phyloP scores from a whole-genome alignment of 768 basidiomycete genomes.

The Pleurotus sapidus region DNA sequence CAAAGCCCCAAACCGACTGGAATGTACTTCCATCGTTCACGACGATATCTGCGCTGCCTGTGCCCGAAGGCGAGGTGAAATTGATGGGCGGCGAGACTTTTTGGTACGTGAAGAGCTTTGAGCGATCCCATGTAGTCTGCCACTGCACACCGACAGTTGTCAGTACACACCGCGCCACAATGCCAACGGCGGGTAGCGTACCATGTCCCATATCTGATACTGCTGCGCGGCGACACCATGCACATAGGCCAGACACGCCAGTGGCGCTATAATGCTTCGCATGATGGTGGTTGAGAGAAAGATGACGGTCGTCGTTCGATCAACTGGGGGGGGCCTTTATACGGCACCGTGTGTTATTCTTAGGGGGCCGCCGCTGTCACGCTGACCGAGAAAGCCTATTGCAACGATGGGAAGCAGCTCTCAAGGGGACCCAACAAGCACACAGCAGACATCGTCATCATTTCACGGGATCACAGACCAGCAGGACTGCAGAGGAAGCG shows the following conservation, averaged over 20 bases:
- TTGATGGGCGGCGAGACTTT: conserved; percentile 45
- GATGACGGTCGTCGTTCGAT: no score
- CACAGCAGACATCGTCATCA: no score
- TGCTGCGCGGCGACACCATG: neutral
- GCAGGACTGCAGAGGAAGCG: no score
- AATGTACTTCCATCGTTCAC: conserved; percentile 52
- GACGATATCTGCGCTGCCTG: conserved; percentile 60
- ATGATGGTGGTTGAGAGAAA: neutral
- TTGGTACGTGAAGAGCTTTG: conserved; percentile 49
- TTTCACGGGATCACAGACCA: no score
- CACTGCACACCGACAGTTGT: conserved; percentile 33
- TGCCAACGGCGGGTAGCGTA: conserved; percentile 21
- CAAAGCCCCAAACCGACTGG: conserved; percentile 68
- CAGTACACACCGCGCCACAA: conserved; percentile 3
- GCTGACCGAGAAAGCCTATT: no score
- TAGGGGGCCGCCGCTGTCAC: no score
- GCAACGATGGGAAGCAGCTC: no score
- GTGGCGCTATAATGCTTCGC: neutral
- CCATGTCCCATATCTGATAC: conserved; percentile 53
- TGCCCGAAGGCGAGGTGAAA: conserved; percentile 54
- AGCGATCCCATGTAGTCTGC: conserved; percentile 57
- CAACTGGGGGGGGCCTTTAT: no score
- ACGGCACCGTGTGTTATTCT: no score
- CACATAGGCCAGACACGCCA: neutral
- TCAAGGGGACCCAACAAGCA: no score